These are phyloP conservation scores for Zygosaccharomyces bisporus DNA, from an alignment of 805 yeast species.

Conservation along the genomic window DNA sequence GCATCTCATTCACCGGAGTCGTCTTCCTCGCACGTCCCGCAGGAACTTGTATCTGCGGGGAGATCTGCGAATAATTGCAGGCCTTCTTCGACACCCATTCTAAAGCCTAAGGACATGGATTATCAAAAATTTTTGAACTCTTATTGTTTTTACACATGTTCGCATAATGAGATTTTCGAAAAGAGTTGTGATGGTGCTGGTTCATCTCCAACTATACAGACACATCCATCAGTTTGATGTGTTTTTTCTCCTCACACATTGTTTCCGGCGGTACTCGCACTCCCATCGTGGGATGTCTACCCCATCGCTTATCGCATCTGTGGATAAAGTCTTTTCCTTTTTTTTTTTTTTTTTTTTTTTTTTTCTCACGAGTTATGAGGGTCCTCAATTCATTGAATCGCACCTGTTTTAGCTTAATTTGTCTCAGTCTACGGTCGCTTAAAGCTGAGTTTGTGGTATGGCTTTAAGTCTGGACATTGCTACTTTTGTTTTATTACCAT, in stretches of 20 bases:
- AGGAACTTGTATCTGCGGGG: not conserved
- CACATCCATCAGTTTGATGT: not conserved
- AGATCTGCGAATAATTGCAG: not conserved
- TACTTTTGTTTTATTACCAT: not conserved
- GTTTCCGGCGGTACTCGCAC: too few species aligned
- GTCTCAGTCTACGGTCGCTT: not conserved
- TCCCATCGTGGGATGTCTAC: too few species aligned
- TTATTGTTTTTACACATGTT: conserved; percentile 27
- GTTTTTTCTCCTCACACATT: too few species aligned
- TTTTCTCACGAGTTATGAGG: not conserved
- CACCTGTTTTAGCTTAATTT: not conserved
- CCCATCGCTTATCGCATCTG: not conserved
- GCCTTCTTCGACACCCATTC: not conserved
- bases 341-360: not conserved
- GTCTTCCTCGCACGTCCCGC: not conserved
- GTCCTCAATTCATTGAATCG: not conserved
- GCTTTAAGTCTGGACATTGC: not conserved
- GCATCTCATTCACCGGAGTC: conserved; percentile 11
- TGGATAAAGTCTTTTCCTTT: not conserved
- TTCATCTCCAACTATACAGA: conserved; percentile 3
- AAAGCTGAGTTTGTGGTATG: not conserved
- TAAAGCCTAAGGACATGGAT: conserved; percentile 19
- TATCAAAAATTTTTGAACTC: conserved; percentile 29
- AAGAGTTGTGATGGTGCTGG: conserved; percentile 5
- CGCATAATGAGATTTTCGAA: conserved; percentile 5